phyloP scores from a whole-genome alignment of 495 filamentous ascomycete genomes.

The Cenococcum geophilum region DNA sequence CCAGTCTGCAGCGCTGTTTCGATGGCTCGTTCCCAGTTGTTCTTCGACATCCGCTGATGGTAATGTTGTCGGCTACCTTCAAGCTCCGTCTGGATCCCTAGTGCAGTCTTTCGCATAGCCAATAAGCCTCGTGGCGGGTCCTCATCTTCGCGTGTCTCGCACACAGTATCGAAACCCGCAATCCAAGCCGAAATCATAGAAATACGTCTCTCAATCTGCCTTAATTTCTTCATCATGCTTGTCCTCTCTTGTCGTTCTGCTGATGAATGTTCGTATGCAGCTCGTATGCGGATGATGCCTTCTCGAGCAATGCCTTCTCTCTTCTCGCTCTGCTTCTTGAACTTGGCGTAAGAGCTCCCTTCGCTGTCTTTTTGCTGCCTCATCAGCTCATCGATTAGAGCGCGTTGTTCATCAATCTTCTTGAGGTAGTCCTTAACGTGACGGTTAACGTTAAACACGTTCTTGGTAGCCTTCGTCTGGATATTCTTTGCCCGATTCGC shows the following conservation, averaged over 20 bases:
- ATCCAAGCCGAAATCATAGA: conserved; percentile 83
- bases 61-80: conserved; percentile 85
- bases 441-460: conserved; percentile 98
- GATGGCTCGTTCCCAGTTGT: conserved; percentile 77
- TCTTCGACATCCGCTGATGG: conserved; percentile 70
- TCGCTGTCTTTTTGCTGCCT: conserved; percentile 89
- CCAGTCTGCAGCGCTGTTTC: conserved; percentile 85
- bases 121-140: conserved; percentile 58
- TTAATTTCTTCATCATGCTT: conserved; percentile 71
- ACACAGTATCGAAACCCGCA: conserved; percentile 81
- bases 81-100: conserved; percentile 79
- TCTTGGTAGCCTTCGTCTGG: conserved; percentile 96
- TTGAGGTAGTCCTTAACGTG: conserved; percentile 98
- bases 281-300: conserved; percentile 70
- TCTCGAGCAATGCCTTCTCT: conserved; percentile 71
- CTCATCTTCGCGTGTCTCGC: conserved; percentile 61
- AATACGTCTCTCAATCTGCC: conserved; percentile 79
- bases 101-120: conserved; percentile 78
- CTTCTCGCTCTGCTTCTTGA: conserved; percentile 81
- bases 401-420: conserved; percentile 96
- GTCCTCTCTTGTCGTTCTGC: conserved; percentile 72
- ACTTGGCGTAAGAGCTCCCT: conserved; percentile 76
- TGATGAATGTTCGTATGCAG: conserved; percentile 77
- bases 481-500: conserved; percentile 99
- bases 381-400: conserved; percentile 87